phyloP scores from a whole-genome alignment of 2,329 filamentous ascomycete genomes.

The Cladosporium sp. region DNA sequence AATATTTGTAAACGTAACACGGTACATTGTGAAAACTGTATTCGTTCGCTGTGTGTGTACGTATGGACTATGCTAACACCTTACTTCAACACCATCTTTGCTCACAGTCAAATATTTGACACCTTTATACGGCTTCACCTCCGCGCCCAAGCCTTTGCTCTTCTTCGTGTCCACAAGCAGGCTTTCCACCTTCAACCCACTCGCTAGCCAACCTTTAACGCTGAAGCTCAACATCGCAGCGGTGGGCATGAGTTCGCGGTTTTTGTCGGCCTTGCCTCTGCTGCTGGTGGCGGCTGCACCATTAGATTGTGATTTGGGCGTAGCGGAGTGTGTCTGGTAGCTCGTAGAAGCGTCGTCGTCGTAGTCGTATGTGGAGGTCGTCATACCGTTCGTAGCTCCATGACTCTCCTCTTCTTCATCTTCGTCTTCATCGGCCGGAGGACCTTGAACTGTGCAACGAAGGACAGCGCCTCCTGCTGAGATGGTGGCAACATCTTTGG shows the following conservation, averaged over 20 bases:
- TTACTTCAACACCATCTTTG: slow-evolving; percentile 53
- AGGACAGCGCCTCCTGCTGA: slow-evolving; percentile 56
- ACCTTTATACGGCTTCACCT: slow-evolving; percentile 93
- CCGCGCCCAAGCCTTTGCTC: slow-evolving; percentile 81
- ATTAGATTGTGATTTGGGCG: neutral
- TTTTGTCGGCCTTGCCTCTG: slow-evolving; percentile 29
- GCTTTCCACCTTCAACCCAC: slow-evolving; percentile 63
- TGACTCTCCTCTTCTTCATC: slow-evolving; percentile 46
- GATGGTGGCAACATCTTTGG: slow-evolving; percentile 66
- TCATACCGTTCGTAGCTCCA: slow-evolving; percentile 37
- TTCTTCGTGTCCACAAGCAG: slow-evolving; percentile 69
- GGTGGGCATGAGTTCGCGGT: slow-evolving; percentile 50
- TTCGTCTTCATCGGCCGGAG: slow-evolving; percentile 47
- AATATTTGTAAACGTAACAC: neutral
- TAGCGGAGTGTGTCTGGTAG: slow-evolving; percentile 21
- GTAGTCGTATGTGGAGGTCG: slow-evolving; percentile 46
- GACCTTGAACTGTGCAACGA: slow-evolving; percentile 76
- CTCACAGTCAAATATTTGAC: slow-evolving; percentile 91
- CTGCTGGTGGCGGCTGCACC: slow-evolving; percentile 1
- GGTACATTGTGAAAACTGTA: neutral
- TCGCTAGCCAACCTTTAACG: slow-evolving; percentile 64
- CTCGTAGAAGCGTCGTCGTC: slow-evolving; percentile 34
- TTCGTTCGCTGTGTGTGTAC: neutral
- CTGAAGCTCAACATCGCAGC: slow-evolving; percentile 50
- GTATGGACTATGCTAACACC: slow-evolving; percentile 37